phyloP scores from a whole-genome alignment of 768 basidiomycete species.

The Candolleomyces eurysporus region DNA sequence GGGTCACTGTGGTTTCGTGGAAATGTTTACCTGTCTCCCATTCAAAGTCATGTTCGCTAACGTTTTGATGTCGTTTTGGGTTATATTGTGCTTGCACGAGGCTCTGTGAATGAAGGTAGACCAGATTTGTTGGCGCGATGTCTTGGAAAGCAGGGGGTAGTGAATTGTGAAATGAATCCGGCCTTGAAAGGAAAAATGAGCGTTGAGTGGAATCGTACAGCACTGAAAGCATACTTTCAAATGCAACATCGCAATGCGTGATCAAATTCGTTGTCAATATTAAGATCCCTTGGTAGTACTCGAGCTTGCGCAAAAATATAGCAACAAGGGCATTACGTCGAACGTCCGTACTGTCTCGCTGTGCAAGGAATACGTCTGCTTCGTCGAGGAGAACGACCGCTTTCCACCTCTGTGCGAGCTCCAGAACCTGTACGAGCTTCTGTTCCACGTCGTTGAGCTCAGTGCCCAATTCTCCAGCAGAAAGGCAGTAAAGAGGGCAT shows the following conservation, averaged over 20 bases:
- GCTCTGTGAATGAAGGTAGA: slow-evolving; percentile 21
- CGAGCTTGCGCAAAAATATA: slow-evolving; percentile 34
- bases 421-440: slow-evolving; percentile 19
- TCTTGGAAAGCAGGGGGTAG: slow-evolving; percentile 24
- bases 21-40: slow-evolving; percentile 21
- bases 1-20: background rate
- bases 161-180: slow-evolving; percentile 33
- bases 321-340: slow-evolving; percentile 32
- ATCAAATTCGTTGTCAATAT: slow-evolving; percentile 33
- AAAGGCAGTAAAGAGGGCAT: slow-evolving; percentile 27
- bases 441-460: slow-evolving; percentile 20
- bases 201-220: background rate
- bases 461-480: slow-evolving; percentile 32
- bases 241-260: slow-evolving; percentile 27
- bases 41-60: slow-evolving; percentile 21
- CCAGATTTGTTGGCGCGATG: slow-evolving; percentile 27
- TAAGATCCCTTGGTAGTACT: slow-evolving; percentile 35
- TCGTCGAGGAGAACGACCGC: slow-evolving; percentile 36
- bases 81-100: slow-evolving; percentile 8
- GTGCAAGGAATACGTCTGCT: slow-evolving; percentile 32
- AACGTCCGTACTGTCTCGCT: slow-evolving; percentile 19
- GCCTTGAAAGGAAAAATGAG: slow-evolving; percentile 12
- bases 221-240: slow-evolving; percentile 22
- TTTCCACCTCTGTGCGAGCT: slow-evolving; percentile 30
- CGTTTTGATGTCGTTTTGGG: slow-evolving; percentile 15